A percentile compares a stretch with the other conserved stretches of the same genome.
These are phyloP conservation scores for Starmera amethionina DNA, from an alignment of 805 yeast genomes.

Conservation along the genomic window DNA sequence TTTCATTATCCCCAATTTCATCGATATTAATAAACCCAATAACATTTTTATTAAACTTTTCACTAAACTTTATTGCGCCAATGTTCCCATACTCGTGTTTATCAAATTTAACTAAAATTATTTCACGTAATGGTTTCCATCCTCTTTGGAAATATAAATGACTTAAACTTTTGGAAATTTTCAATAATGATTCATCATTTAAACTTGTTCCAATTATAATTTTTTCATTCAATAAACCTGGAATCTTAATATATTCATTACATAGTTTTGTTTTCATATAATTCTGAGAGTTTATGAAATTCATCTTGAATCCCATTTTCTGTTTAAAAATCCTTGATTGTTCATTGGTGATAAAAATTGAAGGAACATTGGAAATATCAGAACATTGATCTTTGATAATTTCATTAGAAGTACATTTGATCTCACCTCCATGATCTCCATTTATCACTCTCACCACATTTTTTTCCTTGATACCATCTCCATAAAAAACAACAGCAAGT, in stretches of 20 bases:
- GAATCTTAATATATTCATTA: slow-evolving; percentile 44
- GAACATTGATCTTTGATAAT: no score
- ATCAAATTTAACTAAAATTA: slow-evolving; percentile 71
- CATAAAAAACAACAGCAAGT: slow-evolving; percentile 40
- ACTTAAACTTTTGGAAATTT: slow-evolving; percentile 41
- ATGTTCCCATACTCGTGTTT: slow-evolving; percentile 66
- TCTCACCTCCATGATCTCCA: background rate
- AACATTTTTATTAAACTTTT: slow-evolving; percentile 41
- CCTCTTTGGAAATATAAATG: slow-evolving; percentile 31
- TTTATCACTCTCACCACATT: background rate
- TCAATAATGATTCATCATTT: slow-evolving; percentile 41
- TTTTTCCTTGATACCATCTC: slow-evolving; percentile 22
- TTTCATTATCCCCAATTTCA: slow-evolving; percentile 24
- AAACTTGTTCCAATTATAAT: slow-evolving; percentile 47
- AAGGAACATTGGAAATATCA: no score
- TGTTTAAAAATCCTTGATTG: background rate
- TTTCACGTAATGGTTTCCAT: slow-evolving; percentile 68
- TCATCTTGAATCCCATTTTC: slow-evolving; percentile 15
- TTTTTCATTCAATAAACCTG: slow-evolving; percentile 46
- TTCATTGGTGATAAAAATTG: no score
- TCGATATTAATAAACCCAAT: slow-evolving; percentile 45
- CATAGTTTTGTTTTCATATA: slow-evolving; percentile 33
- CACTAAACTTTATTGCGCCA: slow-evolving; percentile 76
- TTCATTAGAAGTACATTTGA: no score
- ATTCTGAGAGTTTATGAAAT: slow-evolving; percentile 32